Conservation (phyloP, 108 stramenopile species). For the Nitzschia sp. region DNA sequence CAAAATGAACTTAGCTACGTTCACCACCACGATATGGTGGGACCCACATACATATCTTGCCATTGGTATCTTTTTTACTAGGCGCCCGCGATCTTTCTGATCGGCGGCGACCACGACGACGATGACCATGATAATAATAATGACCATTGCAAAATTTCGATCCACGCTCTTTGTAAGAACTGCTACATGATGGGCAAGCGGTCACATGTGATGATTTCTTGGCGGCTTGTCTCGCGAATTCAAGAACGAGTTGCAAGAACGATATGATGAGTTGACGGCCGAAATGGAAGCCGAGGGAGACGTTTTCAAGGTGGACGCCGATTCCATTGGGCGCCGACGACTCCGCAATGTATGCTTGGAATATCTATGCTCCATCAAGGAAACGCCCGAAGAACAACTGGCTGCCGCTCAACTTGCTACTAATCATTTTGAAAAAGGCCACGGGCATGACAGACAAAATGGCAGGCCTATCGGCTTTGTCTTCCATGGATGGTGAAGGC, state of each 20-base stretch:
- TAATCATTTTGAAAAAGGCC: slow-evolving; percentile 72
- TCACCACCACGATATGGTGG: too few species aligned
- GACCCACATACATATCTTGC: too few species aligned
- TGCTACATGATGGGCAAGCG: slow-evolving; percentile 95
- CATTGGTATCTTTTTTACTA: too few species aligned
- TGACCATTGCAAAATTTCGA: too few species aligned
- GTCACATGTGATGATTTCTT: slow-evolving; percentile 98
- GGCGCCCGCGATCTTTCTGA: too few species aligned
- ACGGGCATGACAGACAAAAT: slow-evolving; percentile 92
- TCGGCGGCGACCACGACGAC: too few species aligned
- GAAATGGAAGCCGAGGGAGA: slow-evolving; percentile 40
- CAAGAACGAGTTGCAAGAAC: slow-evolving; percentile 47
- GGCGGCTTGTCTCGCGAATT: slow-evolving; percentile 82
- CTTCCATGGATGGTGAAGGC: slow-evolving; percentile 77
- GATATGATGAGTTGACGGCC: slow-evolving; percentile 70
- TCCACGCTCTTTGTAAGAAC: too few species aligned
- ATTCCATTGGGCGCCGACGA: slow-evolving; percentile 64
- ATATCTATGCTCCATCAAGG: slow-evolving; percentile 70
- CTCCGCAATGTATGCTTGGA: slow-evolving; percentile 82
- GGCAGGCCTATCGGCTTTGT: slow-evolving; percentile 80
- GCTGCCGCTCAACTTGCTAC: slow-evolving; percentile 58
- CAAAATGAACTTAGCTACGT: too few species aligned
- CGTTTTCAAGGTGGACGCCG: slow-evolving; percentile 69
- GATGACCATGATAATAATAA: too few species aligned
- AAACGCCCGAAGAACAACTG: slow-evolving; percentile 62